Evolutionary conservation across 2,329 filamentous ascomycete species (phyloP), one percentile per base, ranked within the genome.

Genomic region (Hysterium pulicare): DNA sequence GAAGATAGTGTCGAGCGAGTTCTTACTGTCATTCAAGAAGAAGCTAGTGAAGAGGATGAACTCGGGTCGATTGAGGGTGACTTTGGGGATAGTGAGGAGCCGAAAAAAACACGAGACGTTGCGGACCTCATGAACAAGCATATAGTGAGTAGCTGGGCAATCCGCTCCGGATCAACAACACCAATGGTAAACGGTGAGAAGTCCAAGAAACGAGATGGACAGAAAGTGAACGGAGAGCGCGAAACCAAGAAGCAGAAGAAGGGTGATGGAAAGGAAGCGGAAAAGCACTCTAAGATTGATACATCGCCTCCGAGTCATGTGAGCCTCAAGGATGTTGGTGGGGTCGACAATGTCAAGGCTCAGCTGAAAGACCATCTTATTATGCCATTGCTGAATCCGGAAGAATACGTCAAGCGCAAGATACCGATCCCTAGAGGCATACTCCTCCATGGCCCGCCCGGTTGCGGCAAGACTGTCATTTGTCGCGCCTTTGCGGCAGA

Each of bases 1-100:
- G 87, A 95, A 63, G 87, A 93, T 49, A 85, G 86, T 26, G 88
- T 97, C 49, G 89, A 95, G 48, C 77, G 88, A 6, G 88, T 90
- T 0, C 71, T 96, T 13, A 79, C 83, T 6, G 81, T 89, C 15
- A 73, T 91, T 4, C 84, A 83, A 42, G 71, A 75, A 50, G 81
- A 87, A 51, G 78, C 83, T 46, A 65, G 73, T 11, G 76, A 73
- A 35, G 76, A 78, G 19, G 71, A 74, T 22, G 77, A 79, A 24
- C 76, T 76, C 63, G 43, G 67, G 64, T 50, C 61, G 10, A 54
- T 79, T 64, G 61, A 75, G 60, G 52, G 62, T 57, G 60, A 66
- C 39, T 64, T 66, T 39, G 57, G 49, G 3, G 50, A 49, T 13
- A 47, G 43, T 23, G 40, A 51, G 21, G 50, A 50, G 21, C 54